Conservation (phyloP, 148 eudicot species). For the Silene latifolia region DNA sequence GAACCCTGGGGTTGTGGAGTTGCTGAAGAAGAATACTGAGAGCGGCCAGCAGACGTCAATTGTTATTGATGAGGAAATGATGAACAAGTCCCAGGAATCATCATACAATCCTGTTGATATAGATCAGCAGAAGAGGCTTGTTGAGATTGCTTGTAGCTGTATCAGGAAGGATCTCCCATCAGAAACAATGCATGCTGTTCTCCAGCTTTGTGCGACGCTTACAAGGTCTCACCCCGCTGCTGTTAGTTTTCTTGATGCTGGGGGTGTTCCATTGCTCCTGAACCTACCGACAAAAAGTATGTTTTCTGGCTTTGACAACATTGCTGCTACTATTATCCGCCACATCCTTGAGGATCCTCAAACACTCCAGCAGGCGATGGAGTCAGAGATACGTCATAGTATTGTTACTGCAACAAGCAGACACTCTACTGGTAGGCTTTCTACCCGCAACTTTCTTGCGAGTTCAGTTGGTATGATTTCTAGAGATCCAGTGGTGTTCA, state of each 20-base stretch:
- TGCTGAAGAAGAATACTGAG: constrained; percentile 54
- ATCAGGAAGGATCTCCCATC: constrained; percentile 70
- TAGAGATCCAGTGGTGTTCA: constrained; percentile 82
- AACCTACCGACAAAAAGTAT: constrained; percentile 81
- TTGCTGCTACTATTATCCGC: constrained; percentile 89
- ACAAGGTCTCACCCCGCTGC: constrained; percentile 78
- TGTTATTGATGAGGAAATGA: constrained; percentile 64
- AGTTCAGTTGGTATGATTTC: constrained; percentile 64
- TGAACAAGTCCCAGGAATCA: constrained; percentile 48
- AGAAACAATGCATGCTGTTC: constrained; percentile 93
- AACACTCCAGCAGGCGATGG: constrained; percentile 98
- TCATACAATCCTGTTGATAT: constrained; percentile 44
- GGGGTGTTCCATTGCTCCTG: constrained; percentile 82
- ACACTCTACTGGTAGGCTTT: constrained; percentile 81
- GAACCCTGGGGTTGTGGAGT: constrained; percentile 59
- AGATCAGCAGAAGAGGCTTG: constrained; percentile 67
- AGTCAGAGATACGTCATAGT: constrained; percentile 86
- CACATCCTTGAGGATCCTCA: constrained; percentile 97
- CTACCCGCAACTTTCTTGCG: constrained; percentile 69
- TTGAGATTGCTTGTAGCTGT: constrained; percentile 73
- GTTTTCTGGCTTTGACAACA: constrained; percentile 86
- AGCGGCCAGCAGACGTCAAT: constrained; percentile 49
- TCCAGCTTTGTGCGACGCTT: constrained; percentile 85
- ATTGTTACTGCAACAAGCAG: constrained; percentile 64
- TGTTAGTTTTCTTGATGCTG: constrained; percentile 71